Evolutionary conservation across 2,329 filamentous ascomycete genomes (phyloP).

Genomic region (Bipolaris victoriae): DNA sequence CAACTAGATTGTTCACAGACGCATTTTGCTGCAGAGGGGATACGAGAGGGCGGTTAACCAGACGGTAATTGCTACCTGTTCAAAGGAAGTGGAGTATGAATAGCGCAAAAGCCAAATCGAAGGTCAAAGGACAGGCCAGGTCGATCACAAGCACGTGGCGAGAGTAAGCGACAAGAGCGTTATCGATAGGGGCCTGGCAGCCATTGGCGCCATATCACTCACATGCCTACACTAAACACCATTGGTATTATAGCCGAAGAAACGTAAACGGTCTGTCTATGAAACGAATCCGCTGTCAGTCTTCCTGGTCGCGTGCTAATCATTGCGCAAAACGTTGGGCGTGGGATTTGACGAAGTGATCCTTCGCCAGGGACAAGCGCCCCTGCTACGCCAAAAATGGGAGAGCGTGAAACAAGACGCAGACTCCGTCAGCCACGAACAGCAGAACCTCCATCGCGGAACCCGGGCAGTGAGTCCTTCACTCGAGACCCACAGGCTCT

Average conservation of each 20-base stretch:
- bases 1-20: background rate
- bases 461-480: slow-evolving; percentile 15
- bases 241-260: slow-evolving; percentile 1
- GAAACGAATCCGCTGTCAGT: slow-evolving; percentile 15
- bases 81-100: slow-evolving; percentile 2
- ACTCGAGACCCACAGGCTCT: slow-evolving; percentile 22
- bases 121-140: slow-evolving; percentile 3
- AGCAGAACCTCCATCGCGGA: slow-evolving; percentile 23
- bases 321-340: slow-evolving; percentile 7
- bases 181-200: slow-evolving; percentile 19
- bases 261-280: slow-evolving; percentile 9
- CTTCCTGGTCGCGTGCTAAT: slow-evolving; percentile 13
- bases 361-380: slow-evolving; percentile 30
- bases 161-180: slow-evolving; percentile 15
- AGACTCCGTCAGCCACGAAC: slow-evolving; percentile 24
- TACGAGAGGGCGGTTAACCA: background rate
- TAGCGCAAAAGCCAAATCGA: slow-evolving; percentile 3
- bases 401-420: slow-evolving; percentile 33
- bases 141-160: slow-evolving; percentile 17
- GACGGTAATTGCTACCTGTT: background rate
- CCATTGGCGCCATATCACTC: slow-evolving; percentile 3
- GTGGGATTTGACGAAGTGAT: slow-evolving; percentile 11
- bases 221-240: background rate
- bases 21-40: background rate
- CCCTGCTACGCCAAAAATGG: slow-evolving; percentile 20